Evolutionary conservation across 352 stramenopile species (phyloP).

Genomic region (Phytophthora sp.): DNA sequence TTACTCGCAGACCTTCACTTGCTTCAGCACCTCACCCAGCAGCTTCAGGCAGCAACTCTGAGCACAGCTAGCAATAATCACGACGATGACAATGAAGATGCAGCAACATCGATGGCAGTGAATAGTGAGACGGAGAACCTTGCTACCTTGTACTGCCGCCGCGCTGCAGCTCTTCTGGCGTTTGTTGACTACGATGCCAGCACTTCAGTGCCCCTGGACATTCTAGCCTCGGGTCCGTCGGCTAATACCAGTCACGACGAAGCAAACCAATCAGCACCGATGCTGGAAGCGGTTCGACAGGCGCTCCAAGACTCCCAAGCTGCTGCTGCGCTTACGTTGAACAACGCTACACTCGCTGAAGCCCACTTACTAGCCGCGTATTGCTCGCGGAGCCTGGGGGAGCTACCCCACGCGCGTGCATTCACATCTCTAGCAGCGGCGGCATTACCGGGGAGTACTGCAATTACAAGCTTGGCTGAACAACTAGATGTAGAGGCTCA

Average conservation of each 20-base stretch:
- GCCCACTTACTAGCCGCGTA: constrained; percentile 47
- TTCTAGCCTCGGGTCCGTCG: constrained; percentile 18
- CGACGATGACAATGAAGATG: constrained; percentile 16
- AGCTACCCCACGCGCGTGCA: constrained; percentile 36
- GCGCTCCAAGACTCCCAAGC: constrained; percentile 51
- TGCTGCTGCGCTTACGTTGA: constrained; percentile 29
- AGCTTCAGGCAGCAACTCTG: constrained; percentile 30
- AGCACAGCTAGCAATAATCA: constrained; percentile 28
- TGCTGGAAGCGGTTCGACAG: constrained; percentile 46
- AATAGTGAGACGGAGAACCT: constrained; percentile 29
- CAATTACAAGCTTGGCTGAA: constrained; percentile 40
- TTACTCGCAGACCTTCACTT: constrained; percentile 34
- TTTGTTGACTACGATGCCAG: constrained; percentile 52
- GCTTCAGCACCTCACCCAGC: constrained; percentile 33
- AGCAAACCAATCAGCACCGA: constrained; percentile 26
- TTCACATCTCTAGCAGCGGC: constrained; percentile 35
- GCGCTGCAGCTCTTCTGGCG: constrained; percentile 41
- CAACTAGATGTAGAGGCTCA: constrained; percentile 44
- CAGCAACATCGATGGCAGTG: neutral
- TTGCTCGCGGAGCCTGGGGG: constrained; percentile 48
- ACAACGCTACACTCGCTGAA: constrained; percentile 33
- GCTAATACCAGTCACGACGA: constrained; percentile 7
- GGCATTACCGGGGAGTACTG: constrained; percentile 25
- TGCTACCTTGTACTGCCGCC: constrained; percentile 41
- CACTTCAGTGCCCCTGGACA: constrained; percentile 31